Percentiles rank a stretch among this genome's conserved stretches.
Evolutionary conservation across 192 early-diverging fungal species (phyloP).

Genomic region (Phycomyces blakesleeanus): DNA sequence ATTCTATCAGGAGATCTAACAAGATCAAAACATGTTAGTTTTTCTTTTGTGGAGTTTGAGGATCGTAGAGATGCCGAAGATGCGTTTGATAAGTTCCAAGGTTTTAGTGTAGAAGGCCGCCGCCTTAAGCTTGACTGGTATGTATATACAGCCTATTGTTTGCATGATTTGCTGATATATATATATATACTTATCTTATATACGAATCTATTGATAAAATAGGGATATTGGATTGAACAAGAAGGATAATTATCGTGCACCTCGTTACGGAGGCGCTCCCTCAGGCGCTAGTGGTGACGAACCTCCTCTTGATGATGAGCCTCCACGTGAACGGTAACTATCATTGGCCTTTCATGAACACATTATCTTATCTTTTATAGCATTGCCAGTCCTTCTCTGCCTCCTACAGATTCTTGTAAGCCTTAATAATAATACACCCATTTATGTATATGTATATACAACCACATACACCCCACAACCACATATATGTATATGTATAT

Average conservation of each 20-base stretch:
- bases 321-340: constrained; percentile 13
- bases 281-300: background rate
- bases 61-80: constrained; percentile 63
- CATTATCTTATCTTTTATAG: too few species aligned
- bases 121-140: constrained; percentile 52
- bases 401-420: constrained; percentile 1
- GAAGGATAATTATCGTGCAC: constrained; percentile 26
- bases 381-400: background rate
- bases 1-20: background rate
- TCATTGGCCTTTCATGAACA: too few species aligned
- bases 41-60: constrained; percentile 75
- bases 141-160: background rate
- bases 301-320: constrained; percentile 9
- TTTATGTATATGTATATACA: background rate
- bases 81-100: constrained; percentile 58
- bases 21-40: constrained; percentile 39
- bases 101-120: constrained; percentile 55
- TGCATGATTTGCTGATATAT: background rate
- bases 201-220: background rate
- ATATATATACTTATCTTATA: constrained; percentile 3
- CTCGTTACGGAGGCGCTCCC: constrained; percentile 14
- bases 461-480: background rate
- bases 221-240: constrained; percentile 30
- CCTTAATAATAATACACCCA: background rate
- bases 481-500: too few species aligned